Percentiles rank a stretch among this genome's conserved stretches.
Conservation (phyloP, 2,329 filamentous ascomycete genomes). For the Alternaria brassicae region DNA sequence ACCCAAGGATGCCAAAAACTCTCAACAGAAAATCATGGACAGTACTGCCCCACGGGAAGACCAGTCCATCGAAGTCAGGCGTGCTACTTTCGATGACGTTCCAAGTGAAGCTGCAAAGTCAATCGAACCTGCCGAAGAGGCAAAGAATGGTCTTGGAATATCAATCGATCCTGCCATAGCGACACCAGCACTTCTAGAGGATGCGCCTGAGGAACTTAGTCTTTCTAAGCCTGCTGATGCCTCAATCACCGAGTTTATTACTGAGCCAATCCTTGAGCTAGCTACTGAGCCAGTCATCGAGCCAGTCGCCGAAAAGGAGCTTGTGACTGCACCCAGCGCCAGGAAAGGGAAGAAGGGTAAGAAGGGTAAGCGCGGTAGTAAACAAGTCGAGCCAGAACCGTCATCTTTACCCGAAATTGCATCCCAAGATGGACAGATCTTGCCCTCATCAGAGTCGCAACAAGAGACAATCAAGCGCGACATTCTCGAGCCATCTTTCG, state of each 20-base stretch:
- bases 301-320: not conserved
- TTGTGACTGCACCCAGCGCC: conserved; percentile 22
- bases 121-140: not conserved
- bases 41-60: conserved; percentile 27
- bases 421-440: conserved; percentile 5
- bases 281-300: not conserved
- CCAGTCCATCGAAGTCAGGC: conserved; percentile 21
- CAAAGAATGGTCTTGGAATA: not conserved
- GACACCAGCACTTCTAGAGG: not conserved
- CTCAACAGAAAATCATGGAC: conserved; percentile 40
- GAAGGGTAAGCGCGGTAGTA: conserved; percentile 37
- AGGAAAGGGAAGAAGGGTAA: conserved; percentile 46
- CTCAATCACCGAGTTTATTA: not conserved
- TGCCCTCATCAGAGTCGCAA: conserved; percentile 8
- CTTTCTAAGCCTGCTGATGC: not conserved
- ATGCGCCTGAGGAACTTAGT: not conserved
- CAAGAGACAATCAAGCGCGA: conserved; percentile 29
- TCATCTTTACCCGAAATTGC: conserved; percentile 10
- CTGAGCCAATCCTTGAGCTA: not conserved
- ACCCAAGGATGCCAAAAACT: conserved; percentile 27
- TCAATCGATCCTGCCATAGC: conserved; percentile 17
- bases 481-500: conserved; percentile 32
- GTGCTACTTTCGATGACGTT: conserved; percentile 15
- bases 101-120: not conserved
- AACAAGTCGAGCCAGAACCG: conserved; percentile 24